A percentile compares a stretch with the other conserved stretches of the same genome.
Evolutionary conservation across 192 early-diverging fungal species (phyloP).

Genomic region (Chytriomyces sp.): DNA sequence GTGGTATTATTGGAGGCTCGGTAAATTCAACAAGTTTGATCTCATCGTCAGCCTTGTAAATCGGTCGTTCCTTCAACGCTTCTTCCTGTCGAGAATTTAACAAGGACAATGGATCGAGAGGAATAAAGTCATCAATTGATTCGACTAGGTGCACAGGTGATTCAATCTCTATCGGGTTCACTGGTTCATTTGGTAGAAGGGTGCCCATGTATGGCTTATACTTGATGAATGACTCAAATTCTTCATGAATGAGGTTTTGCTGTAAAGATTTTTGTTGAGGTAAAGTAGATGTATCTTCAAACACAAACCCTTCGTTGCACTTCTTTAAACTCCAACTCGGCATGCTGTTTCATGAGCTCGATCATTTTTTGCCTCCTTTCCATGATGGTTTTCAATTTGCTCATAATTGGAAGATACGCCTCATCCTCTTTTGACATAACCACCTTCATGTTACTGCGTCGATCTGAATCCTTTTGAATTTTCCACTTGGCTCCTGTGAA

Average conservation of each 20-base stretch:
- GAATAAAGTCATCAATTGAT: constrained; percentile 9
- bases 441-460: neutral
- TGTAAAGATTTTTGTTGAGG: neutral
- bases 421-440: neutral
- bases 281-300: neutral
- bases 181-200: neutral
- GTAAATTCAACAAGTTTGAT: constrained; percentile 16
- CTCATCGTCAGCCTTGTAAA: constrained; percentile 15
- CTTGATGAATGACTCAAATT: constrained; percentile 32
- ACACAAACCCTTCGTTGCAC: constrained; percentile 8
- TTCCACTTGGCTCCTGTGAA: constrained; percentile 4
- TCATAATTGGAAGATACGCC: constrained; percentile 11
- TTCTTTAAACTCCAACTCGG: constrained; percentile 8
- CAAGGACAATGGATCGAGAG: constrained; percentile 16
- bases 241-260: constrained; percentile 36
- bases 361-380: constrained; percentile 1
- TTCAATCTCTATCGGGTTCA: neutral
- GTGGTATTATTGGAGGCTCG: constrained; percentile 16
- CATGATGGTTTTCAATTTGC: constrained; percentile 7
- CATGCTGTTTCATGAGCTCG: neutral
- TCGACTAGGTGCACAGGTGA: neutral
- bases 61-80: neutral
- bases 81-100: neutral
- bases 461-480: neutral
- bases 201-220: constrained; percentile 28